phyloP scores from a whole-genome alignment of 345 rosid species.

The Lumnitzera racemosa region DNA sequence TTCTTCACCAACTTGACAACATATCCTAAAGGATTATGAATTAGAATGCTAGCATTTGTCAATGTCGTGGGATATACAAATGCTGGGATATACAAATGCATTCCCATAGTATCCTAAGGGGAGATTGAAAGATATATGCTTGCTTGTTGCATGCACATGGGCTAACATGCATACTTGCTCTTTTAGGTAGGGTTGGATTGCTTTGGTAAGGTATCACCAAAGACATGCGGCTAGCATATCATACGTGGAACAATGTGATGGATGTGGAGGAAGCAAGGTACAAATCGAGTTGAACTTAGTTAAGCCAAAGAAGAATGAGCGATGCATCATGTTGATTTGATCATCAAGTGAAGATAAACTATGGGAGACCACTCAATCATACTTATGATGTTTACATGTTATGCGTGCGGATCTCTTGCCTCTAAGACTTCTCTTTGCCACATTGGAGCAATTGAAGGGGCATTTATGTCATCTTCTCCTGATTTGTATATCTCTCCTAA shows the following conservation, averaged over 20 bases:
- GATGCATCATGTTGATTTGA: not conserved
- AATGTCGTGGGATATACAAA: slow-evolving; percentile 11
- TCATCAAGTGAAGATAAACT: too few species aligned
- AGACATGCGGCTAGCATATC: slow-evolving; percentile 15
- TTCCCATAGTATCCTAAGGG: slow-evolving; percentile 16
- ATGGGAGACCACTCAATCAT: too few species aligned
- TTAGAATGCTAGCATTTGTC: slow-evolving; percentile 3
- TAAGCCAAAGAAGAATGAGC: slow-evolving; percentile 9
- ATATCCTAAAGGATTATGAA: slow-evolving; percentile 9
- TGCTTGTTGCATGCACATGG: slow-evolving; percentile 1
- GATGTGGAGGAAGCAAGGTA: not conserved
- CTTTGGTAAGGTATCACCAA: slow-evolving; percentile 14
- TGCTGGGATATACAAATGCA: slow-evolving; percentile 8
- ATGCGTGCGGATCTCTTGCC: slow-evolving; percentile 9
- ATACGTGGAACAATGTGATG: slow-evolving; percentile 1
- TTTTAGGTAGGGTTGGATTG: not conserved
- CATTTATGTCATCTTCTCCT: not conserved
- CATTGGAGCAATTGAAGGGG: not conserved
- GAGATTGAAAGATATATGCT: not conserved
- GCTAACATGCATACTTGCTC: slow-evolving; percentile 8
- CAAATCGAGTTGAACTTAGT: not conserved
- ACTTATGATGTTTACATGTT: slow-evolving; percentile 1
- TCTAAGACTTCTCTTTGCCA: slow-evolving; percentile 12
- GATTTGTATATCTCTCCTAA: not conserved
- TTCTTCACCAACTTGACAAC: slow-evolving; percentile 11